Evolutionary conservation across 2,329 filamentous ascomycete species (phyloP).

Genomic region (Colletotrichum sublineola): DNA sequence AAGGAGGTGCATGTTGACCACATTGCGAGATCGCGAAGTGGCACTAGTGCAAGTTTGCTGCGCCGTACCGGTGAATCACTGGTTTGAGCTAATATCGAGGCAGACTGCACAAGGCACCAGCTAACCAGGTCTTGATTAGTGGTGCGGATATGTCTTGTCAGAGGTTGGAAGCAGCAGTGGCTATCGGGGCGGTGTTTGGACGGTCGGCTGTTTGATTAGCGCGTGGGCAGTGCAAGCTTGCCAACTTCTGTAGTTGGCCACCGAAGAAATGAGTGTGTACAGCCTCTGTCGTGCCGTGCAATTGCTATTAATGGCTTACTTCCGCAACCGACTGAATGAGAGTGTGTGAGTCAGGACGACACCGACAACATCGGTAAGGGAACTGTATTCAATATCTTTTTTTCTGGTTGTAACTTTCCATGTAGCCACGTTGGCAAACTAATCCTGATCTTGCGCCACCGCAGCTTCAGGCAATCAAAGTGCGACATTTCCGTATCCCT

Average conservation of each 20-base stretch:
- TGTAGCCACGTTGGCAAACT: neutral
- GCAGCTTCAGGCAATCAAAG: neutral
- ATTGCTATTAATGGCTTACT: neutral
- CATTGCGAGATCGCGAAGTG: constrained; percentile 8
- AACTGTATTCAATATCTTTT: neutral
- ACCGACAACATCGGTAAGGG: neutral
- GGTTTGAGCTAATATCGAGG: constrained; percentile 24
- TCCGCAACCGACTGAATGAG: neutral
- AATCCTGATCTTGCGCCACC: neutral
- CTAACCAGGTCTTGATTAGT: constrained; percentile 12
- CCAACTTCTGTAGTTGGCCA: constrained; percentile 13
- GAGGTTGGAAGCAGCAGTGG: constrained; percentile 1
- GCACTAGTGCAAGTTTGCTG: constrained; percentile 9
- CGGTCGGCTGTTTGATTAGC: constrained; percentile 16
- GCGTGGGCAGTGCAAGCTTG: constrained; percentile 12
- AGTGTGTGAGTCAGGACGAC: neutral
- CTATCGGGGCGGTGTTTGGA: constrained; percentile 5
- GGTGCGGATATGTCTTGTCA: neutral
- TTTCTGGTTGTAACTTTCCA: neutral
- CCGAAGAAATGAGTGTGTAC: neutral
- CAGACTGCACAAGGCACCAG: constrained; percentile 32
- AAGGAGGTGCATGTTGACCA: neutral
- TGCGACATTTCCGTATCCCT: neutral
- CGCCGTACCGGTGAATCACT: neutral
- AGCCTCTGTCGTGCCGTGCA: neutral